A percentile compares a stretch with the other conserved stretches of the same genome.
These are phyloP conservation scores for Termitomyces sp. DNA, from an alignment of 768 basidiomycete genomes.

Conservation along the genomic window DNA sequence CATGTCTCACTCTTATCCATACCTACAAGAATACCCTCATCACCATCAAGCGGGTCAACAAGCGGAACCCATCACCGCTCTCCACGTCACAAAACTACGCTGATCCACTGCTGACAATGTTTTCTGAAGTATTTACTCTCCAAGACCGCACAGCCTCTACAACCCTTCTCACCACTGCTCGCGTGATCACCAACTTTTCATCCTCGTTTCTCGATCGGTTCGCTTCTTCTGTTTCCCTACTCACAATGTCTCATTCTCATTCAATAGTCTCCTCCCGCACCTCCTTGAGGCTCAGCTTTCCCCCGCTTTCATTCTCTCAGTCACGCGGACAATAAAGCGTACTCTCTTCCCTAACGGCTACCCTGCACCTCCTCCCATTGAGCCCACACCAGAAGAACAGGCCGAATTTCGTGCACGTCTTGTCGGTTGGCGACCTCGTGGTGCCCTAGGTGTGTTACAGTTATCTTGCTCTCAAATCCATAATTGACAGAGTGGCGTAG, in stretches of 20 bases:
- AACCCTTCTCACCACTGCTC: constrained; percentile 37
- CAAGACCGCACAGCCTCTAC: constrained; percentile 42
- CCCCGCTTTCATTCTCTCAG: constrained; percentile 43
- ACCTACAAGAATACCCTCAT: constrained; percentile 58
- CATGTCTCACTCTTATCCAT: constrained; percentile 61
- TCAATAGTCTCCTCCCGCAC: constrained; percentile 59
- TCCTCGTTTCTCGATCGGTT: constrained; percentile 59
- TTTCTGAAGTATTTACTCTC: constrained; percentile 44
- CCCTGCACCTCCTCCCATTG: constrained; percentile 65
- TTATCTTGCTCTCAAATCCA: background rate
- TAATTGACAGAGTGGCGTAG: background rate
- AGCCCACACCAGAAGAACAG: constrained; percentile 78
- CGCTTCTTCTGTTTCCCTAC: background rate
- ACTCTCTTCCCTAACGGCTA: constrained; percentile 88
- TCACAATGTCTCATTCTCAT: background rate
- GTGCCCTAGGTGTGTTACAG: constrained; percentile 26
- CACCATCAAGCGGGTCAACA: constrained; percentile 64
- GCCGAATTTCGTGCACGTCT: constrained; percentile 43
- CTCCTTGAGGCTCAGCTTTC: constrained; percentile 52
- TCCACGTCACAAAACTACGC: constrained; percentile 30
- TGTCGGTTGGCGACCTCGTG: constrained; percentile 29
- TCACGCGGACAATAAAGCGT: constrained; percentile 52
- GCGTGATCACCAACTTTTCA: constrained; percentile 40
- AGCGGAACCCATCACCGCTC: constrained; percentile 17
- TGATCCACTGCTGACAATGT: constrained; percentile 35